These are phyloP conservation scores for Sparassis latifolia DNA, from an alignment of 1,284 basidiomycete species.

Conservation along the genomic window DNA sequence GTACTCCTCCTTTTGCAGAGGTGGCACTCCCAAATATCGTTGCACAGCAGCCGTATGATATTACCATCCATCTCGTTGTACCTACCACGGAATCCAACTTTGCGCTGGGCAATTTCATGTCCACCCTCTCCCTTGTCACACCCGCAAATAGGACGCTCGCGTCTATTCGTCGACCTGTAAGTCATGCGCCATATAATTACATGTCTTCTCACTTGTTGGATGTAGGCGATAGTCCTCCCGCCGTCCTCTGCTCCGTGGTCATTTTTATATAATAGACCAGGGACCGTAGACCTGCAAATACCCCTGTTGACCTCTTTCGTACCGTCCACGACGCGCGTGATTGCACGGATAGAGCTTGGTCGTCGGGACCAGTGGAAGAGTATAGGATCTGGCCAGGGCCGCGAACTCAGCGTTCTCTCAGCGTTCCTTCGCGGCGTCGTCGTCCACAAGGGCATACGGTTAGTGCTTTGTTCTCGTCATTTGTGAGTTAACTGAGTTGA, in stretches of 20 bases:
- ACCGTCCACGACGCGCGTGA: slow-evolving; percentile 38
- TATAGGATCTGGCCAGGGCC: slow-evolving; percentile 58
- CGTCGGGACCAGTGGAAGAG: slow-evolving; percentile 63
- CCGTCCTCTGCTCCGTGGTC: slow-evolving; percentile 28
- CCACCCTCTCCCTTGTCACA: slow-evolving; percentile 49
- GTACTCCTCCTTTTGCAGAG: slow-evolving; percentile 53
- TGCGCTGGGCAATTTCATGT: slow-evolving; percentile 78
- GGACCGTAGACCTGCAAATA: slow-evolving; percentile 40
- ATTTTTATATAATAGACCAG: slow-evolving; percentile 34
- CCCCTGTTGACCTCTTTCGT: slow-evolving; percentile 48
- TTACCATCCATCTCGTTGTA: slow-evolving; percentile 59
- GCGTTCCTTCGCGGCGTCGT: slow-evolving; percentile 56
- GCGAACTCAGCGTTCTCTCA: slow-evolving; percentile 59
- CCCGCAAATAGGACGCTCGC: slow-evolving; percentile 54
- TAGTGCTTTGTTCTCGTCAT: slow-evolving; percentile 13
- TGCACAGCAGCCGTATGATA: slow-evolving; percentile 60
- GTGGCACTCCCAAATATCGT: slow-evolving; percentile 42
- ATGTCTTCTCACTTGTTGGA: not conserved
- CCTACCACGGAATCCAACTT: slow-evolving; percentile 63
- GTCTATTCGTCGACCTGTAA: slow-evolving; percentile 56
- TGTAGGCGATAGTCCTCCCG: slow-evolving; percentile 54
- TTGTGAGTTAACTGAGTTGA: slow-evolving; percentile 4
- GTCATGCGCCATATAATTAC: slow-evolving; percentile 20
- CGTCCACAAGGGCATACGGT: slow-evolving; percentile 63
- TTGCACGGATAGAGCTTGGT: slow-evolving; percentile 57